Base-by-base conservation (phyloP, 1,284 basidiomycete genomes). In the Ganoderma multipileum region DNA sequence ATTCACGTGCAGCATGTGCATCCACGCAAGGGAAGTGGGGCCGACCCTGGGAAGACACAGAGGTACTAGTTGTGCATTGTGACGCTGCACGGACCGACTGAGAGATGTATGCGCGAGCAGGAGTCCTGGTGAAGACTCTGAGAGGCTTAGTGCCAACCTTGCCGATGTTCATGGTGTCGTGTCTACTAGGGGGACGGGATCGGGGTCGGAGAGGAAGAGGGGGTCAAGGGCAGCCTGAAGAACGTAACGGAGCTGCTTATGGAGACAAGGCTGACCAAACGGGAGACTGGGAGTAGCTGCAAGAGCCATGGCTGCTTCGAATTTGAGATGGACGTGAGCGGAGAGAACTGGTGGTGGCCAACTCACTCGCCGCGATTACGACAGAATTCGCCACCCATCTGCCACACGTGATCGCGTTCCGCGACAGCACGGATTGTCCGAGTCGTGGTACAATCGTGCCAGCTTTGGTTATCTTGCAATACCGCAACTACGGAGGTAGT, bases 11-110 rank as follows among this genome's bases (percentile, higher is more conserved):
- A 14, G 90, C 88, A 72, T 94, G 92, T 2, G 90, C 91, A 64
- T 93, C 91, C 20, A 94, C 91, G 71, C 92, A 94, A 16, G 92
- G 92, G 71, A 94, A 94, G 33, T 84, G 81, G 0, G 90, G 86
- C 2, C 76, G 74, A 16, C 74, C 75, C 36, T 69, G 68, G 78
- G 42, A 69, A 39, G 67, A 38, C 16, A 20, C 62, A 8, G 72
- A 69, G 54, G 71, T 80, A 16, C 60, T 68, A 0, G 76, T 72
- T 14, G 75, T 54, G 63, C 77, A 78, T 62, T 77, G 75, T 18
- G 76, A 76, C 14, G 76, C 75, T 39, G 78, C 70, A 4, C 74
- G 75, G n/a, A 68, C 67, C 0, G 76, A 71, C 20, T 70, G 71
- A 23, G 73, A 61, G 52, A 74, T 71, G 39, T 67, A 59, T 47